A percentile compares a stretch with the other conserved stretches of the same genome.
Conservation (phyloP, 2,329 filamentous ascomycete species). For the Blastomyces parvus region DNA sequence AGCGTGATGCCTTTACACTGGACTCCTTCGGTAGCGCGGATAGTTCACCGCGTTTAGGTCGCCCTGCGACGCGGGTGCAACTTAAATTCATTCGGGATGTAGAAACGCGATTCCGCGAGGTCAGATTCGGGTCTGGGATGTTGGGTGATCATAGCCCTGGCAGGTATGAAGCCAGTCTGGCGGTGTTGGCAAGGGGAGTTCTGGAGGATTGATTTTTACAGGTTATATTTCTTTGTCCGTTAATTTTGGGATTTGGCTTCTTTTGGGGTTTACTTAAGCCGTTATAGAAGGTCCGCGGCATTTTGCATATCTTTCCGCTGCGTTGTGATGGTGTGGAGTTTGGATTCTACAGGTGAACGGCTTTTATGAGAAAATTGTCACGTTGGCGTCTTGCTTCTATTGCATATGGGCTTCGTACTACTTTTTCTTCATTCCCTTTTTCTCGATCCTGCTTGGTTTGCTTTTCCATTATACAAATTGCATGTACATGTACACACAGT, state of each 20-base stretch:
- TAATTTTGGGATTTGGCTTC: background rate
- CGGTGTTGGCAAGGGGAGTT: conserved; percentile 45
- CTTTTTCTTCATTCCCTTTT: background rate
- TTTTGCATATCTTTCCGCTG: background rate
- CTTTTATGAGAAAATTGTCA: background rate
- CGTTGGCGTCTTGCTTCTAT: background rate
- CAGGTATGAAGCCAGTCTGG: conserved; percentile 60
- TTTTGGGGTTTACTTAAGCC: background rate
- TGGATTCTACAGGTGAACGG: background rate
- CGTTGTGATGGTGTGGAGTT: background rate
- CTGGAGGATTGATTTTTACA: conserved; percentile 29
- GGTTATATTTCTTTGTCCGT: background rate
- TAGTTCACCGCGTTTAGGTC: conserved; percentile 43
- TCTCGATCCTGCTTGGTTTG: too few relatives aligned
- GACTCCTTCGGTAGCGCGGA: conserved; percentile 29
- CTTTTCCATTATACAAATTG: background rate
- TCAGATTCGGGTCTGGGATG: conserved; percentile 64
- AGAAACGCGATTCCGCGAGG: conserved; percentile 58
- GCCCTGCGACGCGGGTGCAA: conserved; percentile 58
- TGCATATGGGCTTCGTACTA: background rate
- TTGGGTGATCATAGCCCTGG: conserved; percentile 66
- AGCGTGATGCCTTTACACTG: conserved; percentile 54
- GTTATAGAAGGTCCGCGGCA: too few relatives aligned
- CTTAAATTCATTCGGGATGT: conserved; percentile 63
- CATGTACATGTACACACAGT: background rate